Conservation (phyloP, 1,139 yeast genomes). For the Magnusiomyces ingens region DNA sequence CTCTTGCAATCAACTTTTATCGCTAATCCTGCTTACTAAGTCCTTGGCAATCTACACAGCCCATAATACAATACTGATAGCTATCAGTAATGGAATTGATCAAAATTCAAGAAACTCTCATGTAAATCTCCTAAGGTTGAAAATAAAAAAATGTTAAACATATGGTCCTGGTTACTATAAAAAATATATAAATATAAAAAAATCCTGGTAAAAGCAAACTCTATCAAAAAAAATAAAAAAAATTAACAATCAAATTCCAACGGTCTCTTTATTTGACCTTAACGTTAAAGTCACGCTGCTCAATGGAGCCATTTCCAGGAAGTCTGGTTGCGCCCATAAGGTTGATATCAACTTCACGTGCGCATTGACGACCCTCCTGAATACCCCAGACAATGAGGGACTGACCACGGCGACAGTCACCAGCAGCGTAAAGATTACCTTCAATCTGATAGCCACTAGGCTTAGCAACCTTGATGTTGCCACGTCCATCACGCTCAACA, state of each 20-base stretch:
- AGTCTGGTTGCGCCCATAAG: constrained; percentile 74
- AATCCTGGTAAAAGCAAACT: background rate
- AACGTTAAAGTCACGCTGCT: constrained; percentile 63
- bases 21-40: too few relatives aligned
- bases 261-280: background rate
- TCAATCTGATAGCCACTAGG: constrained; percentile 56
- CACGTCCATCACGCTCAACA: constrained; percentile 73
- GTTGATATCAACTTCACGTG: constrained; percentile 79
- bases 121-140: too few relatives aligned
- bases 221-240: background rate
- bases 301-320: constrained; percentile 92
- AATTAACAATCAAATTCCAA: background rate
- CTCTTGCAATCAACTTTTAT: too few relatives aligned
- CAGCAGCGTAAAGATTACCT: constrained; percentile 81
- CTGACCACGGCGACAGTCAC: constrained; percentile 99
- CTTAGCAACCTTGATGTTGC: constrained; percentile 63
- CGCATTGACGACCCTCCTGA: constrained; percentile 98
- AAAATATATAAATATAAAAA: background rate
- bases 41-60: too few relatives aligned
- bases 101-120: too few relatives aligned
- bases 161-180: too few relatives aligned
- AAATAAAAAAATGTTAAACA: too few relatives aligned
- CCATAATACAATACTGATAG: too few relatives aligned
- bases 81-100: too few relatives aligned
- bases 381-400: constrained; percentile 98